Evolutionary conservation across 1,284 basidiomycete species (phyloP), one percentile per base, ranked within the genome.

Genomic region (Puccinia novopanici): DNA sequence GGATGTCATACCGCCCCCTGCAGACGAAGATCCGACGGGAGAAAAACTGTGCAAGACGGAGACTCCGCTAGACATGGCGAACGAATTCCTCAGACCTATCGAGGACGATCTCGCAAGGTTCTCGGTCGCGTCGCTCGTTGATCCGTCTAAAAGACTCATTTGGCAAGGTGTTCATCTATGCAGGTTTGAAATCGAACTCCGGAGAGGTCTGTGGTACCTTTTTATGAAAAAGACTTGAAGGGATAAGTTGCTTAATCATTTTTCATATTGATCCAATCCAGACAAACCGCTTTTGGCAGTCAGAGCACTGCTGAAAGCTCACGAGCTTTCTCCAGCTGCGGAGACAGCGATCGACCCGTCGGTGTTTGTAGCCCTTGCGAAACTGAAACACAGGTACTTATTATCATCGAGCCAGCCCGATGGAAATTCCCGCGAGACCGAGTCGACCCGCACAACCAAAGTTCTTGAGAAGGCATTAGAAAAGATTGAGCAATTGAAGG

Each of bases 21-120:
- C 52, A 22, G 94, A 97, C 84, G 91, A 93, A 0, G 95, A 98
- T 85, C 92, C 93, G 0, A 90, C 91, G 30, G 95, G 95, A 37
- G 84, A 89, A 74, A 91, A 92, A 84, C 87, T 94, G 3, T 85
- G 95, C 50, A 87, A 88, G 59, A 88, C 89, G 10, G 84, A 89
- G 2, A 91, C 92, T 80, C 91, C 91, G 0, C 87, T 99, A 3
- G 92, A 92, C 70, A 89, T 89, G 19, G 94, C 95, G 0, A 88
- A 89, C 75, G 92, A 91, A 84, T 86, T 93, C 37, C 87, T 98
- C 42, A 87, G 87, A n/a, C 91, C 92, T 1, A 86, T 98, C 15
- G 88, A 89, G 24, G 34, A 57, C 19, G 67, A 70, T 34, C 30
- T 68, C 34, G n/a, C 50, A 19, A 50, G 42, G 15, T 52, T 70